Conservation (phyloP, 106 monocot genomes). For the Platanthera guangdongensis region DNA sequence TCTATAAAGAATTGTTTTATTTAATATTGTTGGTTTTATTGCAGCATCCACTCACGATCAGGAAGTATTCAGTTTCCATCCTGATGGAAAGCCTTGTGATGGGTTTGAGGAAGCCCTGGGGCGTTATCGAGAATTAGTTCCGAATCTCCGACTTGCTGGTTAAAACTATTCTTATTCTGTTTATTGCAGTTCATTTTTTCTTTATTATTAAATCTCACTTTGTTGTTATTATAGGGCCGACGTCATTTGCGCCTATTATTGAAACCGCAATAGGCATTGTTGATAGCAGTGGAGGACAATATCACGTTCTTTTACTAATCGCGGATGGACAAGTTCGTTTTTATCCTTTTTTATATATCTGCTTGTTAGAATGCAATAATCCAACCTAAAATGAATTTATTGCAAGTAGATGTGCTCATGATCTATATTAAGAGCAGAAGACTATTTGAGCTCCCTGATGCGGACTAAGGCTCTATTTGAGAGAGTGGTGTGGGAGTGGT, state of each 20-base stretch:
- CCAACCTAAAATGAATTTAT: no score
- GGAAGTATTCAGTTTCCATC: slow-evolving; percentile 77
- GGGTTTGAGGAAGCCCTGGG: slow-evolving; percentile 64
- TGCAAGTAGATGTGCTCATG: no score
- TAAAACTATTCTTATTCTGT: neutral
- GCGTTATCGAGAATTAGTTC: slow-evolving; percentile 66
- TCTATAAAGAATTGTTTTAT: slow-evolving; percentile 1
- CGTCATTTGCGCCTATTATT: slow-evolving; percentile 88
- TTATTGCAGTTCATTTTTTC: neutral
- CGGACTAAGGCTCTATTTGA: no score
- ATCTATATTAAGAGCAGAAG: no score
- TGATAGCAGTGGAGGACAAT: slow-evolving; percentile 73
- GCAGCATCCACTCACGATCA: slow-evolving; percentile 82
- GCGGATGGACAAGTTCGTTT: slow-evolving; percentile 78
- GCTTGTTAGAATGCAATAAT: neutral
- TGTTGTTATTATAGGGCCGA: slow-evolving; percentile 51
- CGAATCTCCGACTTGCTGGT: slow-evolving; percentile 68
- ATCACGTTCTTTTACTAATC: slow-evolving; percentile 86
- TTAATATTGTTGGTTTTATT: neutral
- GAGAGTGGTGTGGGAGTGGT: no score
- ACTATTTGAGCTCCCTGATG: no score
- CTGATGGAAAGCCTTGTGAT: slow-evolving; percentile 55
- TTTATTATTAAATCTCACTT: neutral
- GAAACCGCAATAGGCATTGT: slow-evolving; percentile 82
- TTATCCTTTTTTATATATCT: neutral